Evolutionary conservation across 768 basidiomycete genomes (phyloP).

Genomic region (Trametopsis cervina): DNA sequence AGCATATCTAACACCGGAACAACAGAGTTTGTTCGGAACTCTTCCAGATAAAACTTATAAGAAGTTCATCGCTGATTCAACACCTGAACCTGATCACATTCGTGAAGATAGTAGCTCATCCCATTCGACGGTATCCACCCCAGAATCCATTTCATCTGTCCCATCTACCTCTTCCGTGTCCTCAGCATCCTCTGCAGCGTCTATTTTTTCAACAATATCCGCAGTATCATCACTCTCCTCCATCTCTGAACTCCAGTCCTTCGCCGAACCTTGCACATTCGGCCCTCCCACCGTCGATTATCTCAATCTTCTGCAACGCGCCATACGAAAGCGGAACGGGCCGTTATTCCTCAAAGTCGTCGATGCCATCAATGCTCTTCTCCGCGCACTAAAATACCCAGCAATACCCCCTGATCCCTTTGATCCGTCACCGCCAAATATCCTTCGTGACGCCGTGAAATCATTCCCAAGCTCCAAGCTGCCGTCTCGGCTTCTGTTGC

Average conservation of each 20-base stretch:
- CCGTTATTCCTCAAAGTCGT: slow-evolving; percentile 65
- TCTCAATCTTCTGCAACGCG: slow-evolving; percentile 60
- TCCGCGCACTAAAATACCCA: slow-evolving; percentile 64
- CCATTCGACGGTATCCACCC: slow-evolving; percentile 16
- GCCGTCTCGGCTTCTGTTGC: slow-evolving; percentile 60
- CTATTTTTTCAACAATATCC: slow-evolving; percentile 28
- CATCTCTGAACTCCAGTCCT: slow-evolving; percentile 11
- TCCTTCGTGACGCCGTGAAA: slow-evolving; percentile 39
- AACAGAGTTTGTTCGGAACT: slow-evolving; percentile 61
- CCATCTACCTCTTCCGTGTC: slow-evolving; percentile 25
- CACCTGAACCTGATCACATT: slow-evolving; percentile 13
- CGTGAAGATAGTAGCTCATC: slow-evolving; percentile 1
- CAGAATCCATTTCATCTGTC: slow-evolving; percentile 18
- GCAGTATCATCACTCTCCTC: slow-evolving; percentile 23
- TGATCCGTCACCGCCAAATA: slow-evolving; percentile 36
- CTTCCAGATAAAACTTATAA: slow-evolving; percentile 36
- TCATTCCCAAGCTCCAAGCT: slow-evolving; percentile 49
- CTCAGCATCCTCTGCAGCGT: slow-evolving; percentile 27
- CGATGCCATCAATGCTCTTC: slow-evolving; percentile 49
- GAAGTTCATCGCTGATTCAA: slow-evolving; percentile 18
- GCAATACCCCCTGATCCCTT: slow-evolving; percentile 45
- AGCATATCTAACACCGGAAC: slow-evolving; percentile 65
- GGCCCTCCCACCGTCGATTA: slow-evolving; percentile 26
- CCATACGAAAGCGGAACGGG: slow-evolving; percentile 63
- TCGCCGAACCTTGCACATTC: slow-evolving; percentile 9